Conservation (phyloP, 768 basidiomycete genomes). For the Neoboletus brunneissimus region DNA sequence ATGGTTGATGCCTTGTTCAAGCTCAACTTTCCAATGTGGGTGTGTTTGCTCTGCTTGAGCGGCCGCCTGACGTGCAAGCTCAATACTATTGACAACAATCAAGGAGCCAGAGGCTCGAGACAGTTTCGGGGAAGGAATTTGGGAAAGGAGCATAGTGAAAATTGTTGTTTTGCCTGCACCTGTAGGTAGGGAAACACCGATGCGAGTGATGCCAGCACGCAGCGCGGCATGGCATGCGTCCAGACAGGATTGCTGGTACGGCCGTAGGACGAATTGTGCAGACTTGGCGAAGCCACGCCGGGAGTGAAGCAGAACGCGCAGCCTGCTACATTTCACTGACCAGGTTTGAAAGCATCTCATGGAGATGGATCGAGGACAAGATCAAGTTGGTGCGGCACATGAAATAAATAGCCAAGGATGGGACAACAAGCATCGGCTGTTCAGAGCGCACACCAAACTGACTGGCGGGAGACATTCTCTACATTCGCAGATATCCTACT, state of each 20-base stretch:
- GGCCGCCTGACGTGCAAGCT: conserved; percentile 86
- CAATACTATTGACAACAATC: conserved; percentile 86
- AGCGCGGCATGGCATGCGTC: conserved; percentile 74
- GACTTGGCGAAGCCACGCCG: conserved; percentile 8
- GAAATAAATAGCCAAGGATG: not conserved
- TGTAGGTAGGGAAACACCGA: conserved; percentile 83
- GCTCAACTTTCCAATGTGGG: conserved; percentile 79
- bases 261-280: conserved; percentile 50
- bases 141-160: conserved; percentile 78
- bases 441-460: not conserved
- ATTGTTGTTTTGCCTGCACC: conserved; percentile 90
- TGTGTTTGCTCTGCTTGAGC: conserved; percentile 62
- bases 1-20: conserved; percentile 82
- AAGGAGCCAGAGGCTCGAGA: conserved; percentile 57
- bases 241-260: conserved; percentile 85
- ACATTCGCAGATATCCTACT: conserved; percentile 21
- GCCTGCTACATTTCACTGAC: no score
- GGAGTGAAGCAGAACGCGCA: no score
- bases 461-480: conserved; percentile 1
- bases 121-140: conserved; percentile 46
- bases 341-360: conserved; percentile 12
- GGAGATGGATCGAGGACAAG: not conserved
- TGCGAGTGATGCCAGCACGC: conserved; percentile 60
- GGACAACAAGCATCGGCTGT: not conserved
- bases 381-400: not conserved